Evolutionary conservation across 345 rosid species (phyloP).

Genomic region (Firmiana major): DNA sequence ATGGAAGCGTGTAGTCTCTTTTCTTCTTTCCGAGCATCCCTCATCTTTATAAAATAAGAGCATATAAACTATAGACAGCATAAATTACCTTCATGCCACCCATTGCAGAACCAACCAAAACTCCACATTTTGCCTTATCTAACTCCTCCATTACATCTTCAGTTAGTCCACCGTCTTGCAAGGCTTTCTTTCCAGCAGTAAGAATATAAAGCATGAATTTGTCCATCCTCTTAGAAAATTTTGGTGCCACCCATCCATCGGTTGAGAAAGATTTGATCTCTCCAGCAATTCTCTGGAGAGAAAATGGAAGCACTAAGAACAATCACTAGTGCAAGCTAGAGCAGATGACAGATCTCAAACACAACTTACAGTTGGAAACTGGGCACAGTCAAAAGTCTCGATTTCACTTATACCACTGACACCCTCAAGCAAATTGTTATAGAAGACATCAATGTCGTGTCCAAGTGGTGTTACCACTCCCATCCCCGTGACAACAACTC

Average conservation of each 20-base stretch:
- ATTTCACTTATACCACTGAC: slow-evolving; percentile 83
- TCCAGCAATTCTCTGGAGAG: slow-evolving; percentile 78
- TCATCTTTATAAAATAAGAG: background rate
- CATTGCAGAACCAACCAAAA: slow-evolving; percentile 79
- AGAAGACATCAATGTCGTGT: slow-evolving; percentile 69
- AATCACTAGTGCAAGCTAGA: slow-evolving; percentile 14
- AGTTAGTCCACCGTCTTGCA: slow-evolving; percentile 79
- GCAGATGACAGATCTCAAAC: slow-evolving; percentile 14
- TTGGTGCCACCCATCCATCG: slow-evolving; percentile 89
- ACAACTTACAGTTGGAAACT: slow-evolving; percentile 65
- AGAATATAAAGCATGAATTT: slow-evolving; percentile 94
- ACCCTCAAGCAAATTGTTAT: slow-evolving; percentile 83
- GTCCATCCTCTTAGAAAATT: slow-evolving; percentile 88
- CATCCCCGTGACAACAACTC: slow-evolving; percentile 97
- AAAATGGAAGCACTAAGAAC: slow-evolving; percentile 10
- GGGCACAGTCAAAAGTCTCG: slow-evolving; percentile 80
- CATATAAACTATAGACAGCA: background rate
- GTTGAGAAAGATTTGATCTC: slow-evolving; percentile 80
- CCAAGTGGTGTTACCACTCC: slow-evolving; percentile 87
- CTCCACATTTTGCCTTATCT: slow-evolving; percentile 82
- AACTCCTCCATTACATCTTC: slow-evolving; percentile 74
- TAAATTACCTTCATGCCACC: slow-evolving; percentile 12
- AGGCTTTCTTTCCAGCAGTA: slow-evolving; percentile 93
- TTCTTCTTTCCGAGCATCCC: background rate
- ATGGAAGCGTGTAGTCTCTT: background rate